These are phyloP conservation scores for Monosiga brevicollis DNA, from an alignment of 78 protist species.

Conservation along the genomic window DNA sequence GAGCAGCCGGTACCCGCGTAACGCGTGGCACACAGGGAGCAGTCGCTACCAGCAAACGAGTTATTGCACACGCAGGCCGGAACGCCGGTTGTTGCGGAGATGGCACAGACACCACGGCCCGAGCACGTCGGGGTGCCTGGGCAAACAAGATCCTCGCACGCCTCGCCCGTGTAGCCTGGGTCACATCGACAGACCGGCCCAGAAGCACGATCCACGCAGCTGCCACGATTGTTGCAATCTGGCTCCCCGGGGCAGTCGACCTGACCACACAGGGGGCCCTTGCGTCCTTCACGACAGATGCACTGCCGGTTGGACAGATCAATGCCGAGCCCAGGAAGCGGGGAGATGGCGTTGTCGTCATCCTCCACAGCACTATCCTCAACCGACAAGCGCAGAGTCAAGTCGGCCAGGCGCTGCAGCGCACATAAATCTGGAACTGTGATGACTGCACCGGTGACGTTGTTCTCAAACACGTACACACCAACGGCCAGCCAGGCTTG, in stretches of 20 bases:
- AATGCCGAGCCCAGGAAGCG: background rate
- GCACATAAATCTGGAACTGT: too few species aligned
- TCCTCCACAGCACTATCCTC: too few species aligned
- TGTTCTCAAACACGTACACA: too few species aligned
- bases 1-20: background rate
- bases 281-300: background rate
- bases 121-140: background rate
- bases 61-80: background rate
- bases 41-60: background rate
- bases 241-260: slow-evolving; percentile 4
- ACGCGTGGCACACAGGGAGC: background rate
- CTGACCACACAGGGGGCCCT: background rate
- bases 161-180: background rate
- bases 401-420: too few species aligned
- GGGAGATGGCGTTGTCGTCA: background rate
- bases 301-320: background rate
- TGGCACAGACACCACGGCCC: background rate
- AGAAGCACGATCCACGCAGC: background rate
- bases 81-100: background rate
- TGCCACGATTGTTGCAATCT: background rate
- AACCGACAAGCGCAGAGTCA: too few species aligned
- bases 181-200: background rate
- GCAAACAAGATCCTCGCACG: background rate
- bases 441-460: too few species aligned
- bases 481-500: too few species aligned